Evolutionary conservation across 2,329 filamentous ascomycete genomes (phyloP), one percentile per base, ranked within the genome.

Genomic region (Xylariaceae sp.): DNA sequence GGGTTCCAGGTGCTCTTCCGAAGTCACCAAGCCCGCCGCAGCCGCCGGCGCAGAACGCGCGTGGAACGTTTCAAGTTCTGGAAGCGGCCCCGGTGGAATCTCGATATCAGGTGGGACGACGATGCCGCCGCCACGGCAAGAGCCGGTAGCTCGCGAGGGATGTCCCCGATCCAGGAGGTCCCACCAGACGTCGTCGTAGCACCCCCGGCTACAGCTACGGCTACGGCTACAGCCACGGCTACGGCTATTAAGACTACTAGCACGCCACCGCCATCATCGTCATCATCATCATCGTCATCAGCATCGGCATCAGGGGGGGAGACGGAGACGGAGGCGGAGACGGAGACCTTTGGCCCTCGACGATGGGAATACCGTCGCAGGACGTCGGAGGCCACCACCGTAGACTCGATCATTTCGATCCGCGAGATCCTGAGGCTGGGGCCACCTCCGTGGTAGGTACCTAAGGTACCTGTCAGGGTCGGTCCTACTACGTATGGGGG

Each of bases 61-160:
- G 24, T 32, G 16, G 38, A 47, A 16, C 44, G 43, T 31, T 47
- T 46, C 38, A 49, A 51, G 19, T 45, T 47, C 35, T 51, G 47
- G 50, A 50, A 49, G 16, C 38, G 46, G 29, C 45, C 47, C 22
- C 37, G 39, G 21, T 47, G 45, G 46, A 42, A 39, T 28, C 38
- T n/a, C n/a, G n/a, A 43, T 21, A 34, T 45, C 15, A 35, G 31
- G 27, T 48, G 49, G 45, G 34, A 41, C 22, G 38, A 35, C 32
- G 29, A 23, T 28, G 35, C 32, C 21, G 19, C 36, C 9, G 18
- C 19, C 23, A 37, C n/a, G n/a, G n/a, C n/a, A n/a, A n/a, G n/a
- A n/a, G n/a, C n/a, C n/a, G n/a, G n/a, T n/a, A n/a, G n/a, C n/a
- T n/a, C n/a, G n/a, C n/a, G n/a, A n/a, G n/a, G n/a, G n/a, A n/a